Evolutionary conservation across 352 stramenopile genomes (phyloP), one percentile per base, ranked within the genome.

Genomic region (Chloridella minuta): DNA sequence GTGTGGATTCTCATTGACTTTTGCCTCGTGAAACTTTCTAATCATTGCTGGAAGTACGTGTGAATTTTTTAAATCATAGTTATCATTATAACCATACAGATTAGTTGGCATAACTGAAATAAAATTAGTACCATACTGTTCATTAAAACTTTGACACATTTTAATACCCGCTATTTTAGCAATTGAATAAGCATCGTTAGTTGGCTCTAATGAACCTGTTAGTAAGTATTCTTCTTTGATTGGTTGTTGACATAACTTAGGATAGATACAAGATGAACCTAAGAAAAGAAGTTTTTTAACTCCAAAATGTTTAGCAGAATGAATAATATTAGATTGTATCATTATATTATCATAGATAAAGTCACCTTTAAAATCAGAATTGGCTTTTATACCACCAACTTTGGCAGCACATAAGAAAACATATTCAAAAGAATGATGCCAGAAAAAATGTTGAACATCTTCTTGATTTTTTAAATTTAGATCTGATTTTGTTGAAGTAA

Each of bases 21-120:
- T 98, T 49, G 96, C 96, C 21, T 97, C 86, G 89, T 97, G 97
- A 88, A 94, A 98, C 88, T 99, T 98, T 90, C 98, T 95, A 88
- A 98, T 98, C 2, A 99, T 91, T 16, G 95, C 95, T 0, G 96
- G 96, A 88, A 98, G 95, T 24, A 98, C 96, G 87, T 99, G 96
- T 86, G 95, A 94, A 87, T 96, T 93, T 86, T 97, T 88, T 86
- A 98, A 93, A 88, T 91, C 94, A 90, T 97, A 99, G 89, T 98
- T 99, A 89, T 99, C 96, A 88, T 97, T 89, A 2, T 94, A 95
- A n/a, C 96, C 96, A 89, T 98, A 99, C 88, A 99, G 97, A 89
- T 99, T 99, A 80, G 96, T 98, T 3, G 96, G 96, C 87, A 99
- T 98, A 85, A 98, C 96, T 28, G 92, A 94, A n/a, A 95, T 98